Conservation (phyloP, 768 basidiomycete genomes). For the Serpula lacrymans region DNA sequence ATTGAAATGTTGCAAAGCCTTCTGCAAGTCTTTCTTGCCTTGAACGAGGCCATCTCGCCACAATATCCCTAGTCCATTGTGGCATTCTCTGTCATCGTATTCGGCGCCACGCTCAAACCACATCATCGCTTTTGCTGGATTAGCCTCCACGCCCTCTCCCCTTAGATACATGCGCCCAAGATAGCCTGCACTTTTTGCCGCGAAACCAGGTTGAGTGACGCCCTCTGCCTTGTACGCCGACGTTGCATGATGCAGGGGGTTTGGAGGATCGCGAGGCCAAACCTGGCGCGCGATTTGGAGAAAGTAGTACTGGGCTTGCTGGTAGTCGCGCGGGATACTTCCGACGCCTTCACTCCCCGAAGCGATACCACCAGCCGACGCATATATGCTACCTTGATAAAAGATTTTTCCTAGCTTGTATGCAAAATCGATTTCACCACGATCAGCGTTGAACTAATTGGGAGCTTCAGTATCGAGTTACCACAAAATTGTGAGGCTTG, state of each 20-base stretch:
- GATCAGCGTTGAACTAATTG: conserved; percentile 96
- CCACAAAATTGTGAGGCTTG: not conserved
- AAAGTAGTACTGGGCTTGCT: conserved; percentile 80
- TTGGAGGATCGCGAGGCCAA: conserved; percentile 81
- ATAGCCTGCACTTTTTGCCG: conserved; percentile 81
- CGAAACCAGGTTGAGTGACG: conserved; percentile 52
- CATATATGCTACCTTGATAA: conserved; percentile 93
- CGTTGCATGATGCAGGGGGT: conserved; percentile 44
- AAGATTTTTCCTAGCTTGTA: conserved; percentile 93
- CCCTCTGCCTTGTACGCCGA: conserved; percentile 47
- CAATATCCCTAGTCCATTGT: conserved; percentile 89
- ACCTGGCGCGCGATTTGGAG: conserved; percentile 74
- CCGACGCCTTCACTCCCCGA: conserved; percentile 94
- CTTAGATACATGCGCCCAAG: conserved; percentile 92
- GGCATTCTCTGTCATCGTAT: conserved; percentile 81
- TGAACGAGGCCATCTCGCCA: conserved; percentile 83
- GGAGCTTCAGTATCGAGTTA: conserved; percentile 5
- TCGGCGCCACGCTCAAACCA: conserved; percentile 91
- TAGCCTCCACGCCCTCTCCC: conserved; percentile 85
- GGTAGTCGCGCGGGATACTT: conserved; percentile 77
- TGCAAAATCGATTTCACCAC: conserved; percentile 85
- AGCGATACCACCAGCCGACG: conserved; percentile 69
- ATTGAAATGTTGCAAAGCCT: conserved; percentile 64
- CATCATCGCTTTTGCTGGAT: conserved; percentile 74
- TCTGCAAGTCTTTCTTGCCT: conserved; percentile 62